phyloP scores from a whole-genome alignment of 139 green algal genomes.

The Bryopsis sp. region DNA sequence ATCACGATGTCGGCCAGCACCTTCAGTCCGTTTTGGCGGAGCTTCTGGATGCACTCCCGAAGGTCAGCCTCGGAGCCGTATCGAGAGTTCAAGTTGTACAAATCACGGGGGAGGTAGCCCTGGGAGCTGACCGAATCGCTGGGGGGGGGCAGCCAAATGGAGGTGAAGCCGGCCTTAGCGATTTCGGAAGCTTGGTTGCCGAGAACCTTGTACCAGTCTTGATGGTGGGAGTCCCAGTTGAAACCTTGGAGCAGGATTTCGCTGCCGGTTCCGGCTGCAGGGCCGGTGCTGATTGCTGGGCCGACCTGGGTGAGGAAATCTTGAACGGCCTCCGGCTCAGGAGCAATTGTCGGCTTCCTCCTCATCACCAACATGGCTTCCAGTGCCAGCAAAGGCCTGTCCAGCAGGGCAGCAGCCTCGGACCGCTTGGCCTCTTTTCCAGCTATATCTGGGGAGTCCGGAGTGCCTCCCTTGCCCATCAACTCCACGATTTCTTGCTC shows the following conservation, averaged over 20 bases:
- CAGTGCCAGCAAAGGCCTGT: slow-evolving; percentile 61
- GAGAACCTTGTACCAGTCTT: slow-evolving; percentile 51
- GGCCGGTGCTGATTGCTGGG: slow-evolving; percentile 38
- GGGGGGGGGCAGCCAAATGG: slow-evolving; percentile 88
- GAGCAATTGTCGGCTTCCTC: not conserved
- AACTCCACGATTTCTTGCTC: slow-evolving; percentile 65
- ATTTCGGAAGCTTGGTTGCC: slow-evolving; percentile 45
- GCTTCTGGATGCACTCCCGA: slow-evolving; percentile 39
- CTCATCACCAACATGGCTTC: slow-evolving; percentile 54
- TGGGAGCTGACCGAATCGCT: slow-evolving; percentile 68
- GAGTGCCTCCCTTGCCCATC: slow-evolving; percentile 18
- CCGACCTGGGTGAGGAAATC: slow-evolving; percentile 31
- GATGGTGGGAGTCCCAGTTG: slow-evolving; percentile 86
- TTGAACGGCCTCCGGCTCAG: slow-evolving; percentile 4
- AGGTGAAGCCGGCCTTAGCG: slow-evolving; percentile 74
- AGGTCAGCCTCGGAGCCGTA: slow-evolving; percentile 55
- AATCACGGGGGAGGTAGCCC: slow-evolving; percentile 78
- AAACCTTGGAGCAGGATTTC: slow-evolving; percentile 94
- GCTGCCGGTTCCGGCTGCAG: slow-evolving; percentile 66
- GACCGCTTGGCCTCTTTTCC: slow-evolving; percentile 36
- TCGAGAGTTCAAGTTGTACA: slow-evolving; percentile 46
- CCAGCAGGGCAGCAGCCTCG: slow-evolving; percentile 71
- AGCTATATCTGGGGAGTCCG: slow-evolving; percentile 19
- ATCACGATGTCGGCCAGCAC: slow-evolving; percentile 92
- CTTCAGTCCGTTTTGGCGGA: slow-evolving; percentile 70